phyloP scores from a whole-genome alignment of 2,329 filamentous ascomycete genomes.

The Chrysoporthe austroafricana region DNA sequence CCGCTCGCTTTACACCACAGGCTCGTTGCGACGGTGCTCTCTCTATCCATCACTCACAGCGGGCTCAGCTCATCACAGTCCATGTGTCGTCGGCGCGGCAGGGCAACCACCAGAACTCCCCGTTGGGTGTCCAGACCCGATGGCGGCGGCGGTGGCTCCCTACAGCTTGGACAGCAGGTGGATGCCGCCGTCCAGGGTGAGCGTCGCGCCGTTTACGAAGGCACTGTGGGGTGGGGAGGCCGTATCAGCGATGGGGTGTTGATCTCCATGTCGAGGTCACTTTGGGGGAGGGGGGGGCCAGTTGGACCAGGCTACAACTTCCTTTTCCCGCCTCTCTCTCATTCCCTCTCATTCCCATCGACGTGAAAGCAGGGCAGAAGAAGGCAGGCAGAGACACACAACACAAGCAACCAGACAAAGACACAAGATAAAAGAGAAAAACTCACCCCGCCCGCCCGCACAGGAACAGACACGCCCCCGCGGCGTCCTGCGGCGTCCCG shows the following conservation, averaged over 20 bases:
- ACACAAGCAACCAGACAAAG: neutral
- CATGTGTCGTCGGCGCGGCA: too few relatives aligned
- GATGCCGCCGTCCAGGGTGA: slow-evolving; percentile 64
- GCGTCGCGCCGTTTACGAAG: slow-evolving; percentile 68
- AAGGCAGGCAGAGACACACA: too few relatives aligned
- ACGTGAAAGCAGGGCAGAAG: too few relatives aligned
- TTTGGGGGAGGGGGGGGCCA: too few relatives aligned
- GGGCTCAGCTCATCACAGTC: too few relatives aligned
- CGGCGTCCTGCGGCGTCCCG: slow-evolving; percentile 69
- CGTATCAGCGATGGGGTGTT: slow-evolving; percentile 13
- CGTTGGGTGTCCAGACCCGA: too few relatives aligned
- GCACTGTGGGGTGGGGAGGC: slow-evolving; percentile 38
- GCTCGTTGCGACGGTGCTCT: too few relatives aligned
- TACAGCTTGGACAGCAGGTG: slow-evolving; percentile 52
- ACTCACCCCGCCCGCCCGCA: slow-evolving; percentile 65
- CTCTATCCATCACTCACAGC: too few relatives aligned
- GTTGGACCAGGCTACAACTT: too few relatives aligned
- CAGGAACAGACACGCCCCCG: slow-evolving; percentile 72
- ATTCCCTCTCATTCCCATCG: neutral
- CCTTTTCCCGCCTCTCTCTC: too few relatives aligned
- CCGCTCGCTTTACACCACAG: too few relatives aligned
- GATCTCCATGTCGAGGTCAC: neutral
- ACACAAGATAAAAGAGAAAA: neutral
- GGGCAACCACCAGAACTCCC: too few relatives aligned
- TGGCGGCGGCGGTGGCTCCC: neutral